These are phyloP conservation scores for Colletotrichum trifolii DNA, from an alignment of 2,329 filamentous ascomycete species.

Conservation along the genomic window DNA sequence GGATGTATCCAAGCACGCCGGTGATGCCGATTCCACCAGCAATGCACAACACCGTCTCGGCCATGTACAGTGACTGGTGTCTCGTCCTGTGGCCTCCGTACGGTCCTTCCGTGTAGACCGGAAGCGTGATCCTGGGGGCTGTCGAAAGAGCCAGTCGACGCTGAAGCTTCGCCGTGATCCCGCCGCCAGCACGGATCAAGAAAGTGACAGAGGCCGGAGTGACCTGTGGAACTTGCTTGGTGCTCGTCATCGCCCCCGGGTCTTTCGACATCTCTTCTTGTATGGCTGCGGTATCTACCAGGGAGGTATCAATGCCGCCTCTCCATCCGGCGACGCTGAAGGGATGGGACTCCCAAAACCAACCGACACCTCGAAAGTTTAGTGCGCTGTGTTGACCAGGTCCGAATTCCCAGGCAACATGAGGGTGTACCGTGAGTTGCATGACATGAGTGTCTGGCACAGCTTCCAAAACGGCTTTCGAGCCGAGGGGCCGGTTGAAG, in stretches of 20 bases:
- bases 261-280: not conserved
- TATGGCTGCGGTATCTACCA: not conserved
- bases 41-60: conserved; percentile 45
- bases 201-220: conserved; percentile 8
- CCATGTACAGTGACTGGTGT: not conserved
- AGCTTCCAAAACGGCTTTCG: conserved; percentile 7
- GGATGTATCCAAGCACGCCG: conserved; percentile 43
- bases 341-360: conserved; percentile 51
- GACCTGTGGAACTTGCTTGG: not conserved
- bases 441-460: conserved; percentile 42
- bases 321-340: conserved; percentile 39
- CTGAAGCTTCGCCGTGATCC: conserved; percentile 5
- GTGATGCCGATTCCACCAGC: conserved; percentile 48
- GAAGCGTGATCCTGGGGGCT: not conserved
- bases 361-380: conserved; percentile 46
- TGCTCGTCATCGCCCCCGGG: not conserved
- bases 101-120: conserved; percentile 14
- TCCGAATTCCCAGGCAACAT: conserved; percentile 47
- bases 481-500: conserved; percentile 43
- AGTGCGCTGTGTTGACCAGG: conserved; percentile 52
- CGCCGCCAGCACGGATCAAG: conserved; percentile 9
- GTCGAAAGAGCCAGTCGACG: conserved; percentile 1
- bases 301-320: not conserved
- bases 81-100: conserved; percentile 13
- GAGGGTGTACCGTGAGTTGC: conserved; percentile 52